Evolutionary conservation across 306 rosid genomes (phyloP), one percentile per base, ranked within the genome.

Genomic region (Quercus alba): DNA sequence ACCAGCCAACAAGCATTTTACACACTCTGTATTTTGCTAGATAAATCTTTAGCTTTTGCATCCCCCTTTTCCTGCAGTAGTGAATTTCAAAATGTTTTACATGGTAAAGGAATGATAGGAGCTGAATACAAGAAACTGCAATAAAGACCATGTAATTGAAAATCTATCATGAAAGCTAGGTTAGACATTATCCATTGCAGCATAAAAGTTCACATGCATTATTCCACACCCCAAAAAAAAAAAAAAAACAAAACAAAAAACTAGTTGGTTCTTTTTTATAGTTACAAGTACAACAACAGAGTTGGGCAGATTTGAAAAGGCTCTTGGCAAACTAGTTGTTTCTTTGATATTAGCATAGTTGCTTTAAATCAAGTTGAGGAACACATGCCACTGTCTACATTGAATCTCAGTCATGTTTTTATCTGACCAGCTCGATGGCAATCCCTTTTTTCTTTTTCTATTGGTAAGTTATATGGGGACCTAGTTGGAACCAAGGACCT

Each of bases 11-110:
- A 68, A 72, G 78, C 75, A 75, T 73, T 58, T 87, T 84, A 91
- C 67, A 96, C 97, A 78, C 83, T 91, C 85, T 91, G 97, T 82
- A 87, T 85, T 88, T 96, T 96, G 94, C 88, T 88, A 25, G 98
- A 87, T 25, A 81, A 51, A 49, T 90, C 98, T 83, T 88, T 92
- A 76, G 87, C 87, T 86, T 89, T 93, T 12, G 64, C 44, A 52
- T 81, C 98, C 68, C 89, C 97, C 75, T 87, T 92, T 78, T 83
- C 97, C 99, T 96, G 89, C 87, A 81, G 56, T 75, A 71, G 19
- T 58, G 67, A 59, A 62, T 41, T 70, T 52, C 67, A 30, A 33
- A n/a, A 35, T 3, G 26, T 13, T 25, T 25, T 21, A 59, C 69
- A 72, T 35, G 52, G 18, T 3, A 68, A 68, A 1, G 52, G 15